Evolutionary conservation across 352 stramenopile genomes (phyloP), one percentile per base, ranked within the genome.

Genomic region (Phytophthora sp.): DNA sequence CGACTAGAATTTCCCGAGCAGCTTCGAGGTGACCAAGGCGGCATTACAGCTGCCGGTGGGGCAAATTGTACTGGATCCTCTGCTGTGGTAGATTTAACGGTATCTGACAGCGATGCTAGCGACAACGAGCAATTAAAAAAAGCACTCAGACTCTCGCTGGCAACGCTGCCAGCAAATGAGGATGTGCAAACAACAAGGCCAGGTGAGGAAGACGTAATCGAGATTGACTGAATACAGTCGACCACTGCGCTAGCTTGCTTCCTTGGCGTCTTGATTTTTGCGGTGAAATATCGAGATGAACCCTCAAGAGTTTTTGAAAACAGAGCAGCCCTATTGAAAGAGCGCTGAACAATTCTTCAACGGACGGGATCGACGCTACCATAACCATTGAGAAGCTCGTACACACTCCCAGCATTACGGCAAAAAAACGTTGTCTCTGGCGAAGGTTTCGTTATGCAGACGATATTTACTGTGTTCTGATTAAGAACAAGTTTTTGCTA

Each of bases 161-260:
- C 20, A 31, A 46, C 12, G 9, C 23, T 21, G 50, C 35, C 31
- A 20, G 52, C 21, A 44, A 31, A 57, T 20, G 11, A 44, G 3
- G 23, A 35, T 42, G 15, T 35, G 13, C 20, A 7, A 29, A 31
- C 20, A 33, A 42, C 38, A 59, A 46, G 15, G 11, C 41, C 38
- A 75, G 4, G 58, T 76, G 13, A 72, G 50, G 26, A 49, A 65
- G 31, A 86, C 35, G n/a, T 77, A 44, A 70, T 88, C 63, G 66
- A 76, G 42, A 71, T 79, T 57, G 63, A 79, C 21, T 78, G 65
- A 69, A 46, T 35, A 57, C 20, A 41, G 23, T 16, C 27, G 16
- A 41, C 5, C 20, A 31, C 9, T 44, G 15, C 16, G 16, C 20
- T 44, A 13, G n/a, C 36, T 15, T 18, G 8, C 21, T 23, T 16